These are phyloP conservation scores for Pythium dissotocum DNA, from an alignment of 352 stramenopile genomes.

Conservation along the genomic window DNA sequence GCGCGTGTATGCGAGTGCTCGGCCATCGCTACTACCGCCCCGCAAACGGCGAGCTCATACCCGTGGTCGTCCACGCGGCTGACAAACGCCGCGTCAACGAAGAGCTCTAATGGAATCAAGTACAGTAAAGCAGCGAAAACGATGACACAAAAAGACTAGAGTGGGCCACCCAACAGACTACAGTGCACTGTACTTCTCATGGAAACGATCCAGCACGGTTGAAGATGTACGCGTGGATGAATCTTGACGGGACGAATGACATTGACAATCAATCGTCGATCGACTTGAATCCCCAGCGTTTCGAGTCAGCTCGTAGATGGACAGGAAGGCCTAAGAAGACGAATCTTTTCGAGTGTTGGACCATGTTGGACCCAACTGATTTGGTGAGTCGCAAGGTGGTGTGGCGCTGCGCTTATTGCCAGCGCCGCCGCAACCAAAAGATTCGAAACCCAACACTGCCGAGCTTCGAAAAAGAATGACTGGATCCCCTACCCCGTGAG, in stretches of 20 bases:
- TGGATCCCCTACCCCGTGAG: not conserved
- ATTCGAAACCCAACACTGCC: not conserved
- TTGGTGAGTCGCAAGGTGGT: not conserved
- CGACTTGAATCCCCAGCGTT: not conserved
- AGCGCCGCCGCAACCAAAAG: not conserved
- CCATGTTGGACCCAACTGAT: not conserved
- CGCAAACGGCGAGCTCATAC: slow-evolving; percentile 67
- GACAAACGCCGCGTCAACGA: not conserved
- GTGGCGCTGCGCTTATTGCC: no score
- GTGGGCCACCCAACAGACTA: not conserved
- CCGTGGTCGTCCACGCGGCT: slow-evolving; percentile 40
- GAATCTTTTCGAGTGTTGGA: not conserved
- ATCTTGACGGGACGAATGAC: not conserved
- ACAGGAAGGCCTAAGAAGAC: not conserved
- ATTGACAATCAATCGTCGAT: no score
- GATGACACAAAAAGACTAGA: not conserved
- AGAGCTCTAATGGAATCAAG: not conserved
- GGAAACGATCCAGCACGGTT: not conserved
- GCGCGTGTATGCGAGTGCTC: slow-evolving; percentile 56
- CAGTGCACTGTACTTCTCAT: not conserved
- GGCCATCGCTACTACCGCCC: slow-evolving; percentile 67
- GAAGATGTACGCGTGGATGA: not conserved
- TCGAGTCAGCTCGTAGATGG: not conserved
- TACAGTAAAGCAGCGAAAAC: not conserved
- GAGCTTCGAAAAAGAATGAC: slow-evolving; percentile 1